phyloP scores from a whole-genome alignment of 2,329 filamentous ascomycete genomes.

The Magnaporthiopsis poae region DNA sequence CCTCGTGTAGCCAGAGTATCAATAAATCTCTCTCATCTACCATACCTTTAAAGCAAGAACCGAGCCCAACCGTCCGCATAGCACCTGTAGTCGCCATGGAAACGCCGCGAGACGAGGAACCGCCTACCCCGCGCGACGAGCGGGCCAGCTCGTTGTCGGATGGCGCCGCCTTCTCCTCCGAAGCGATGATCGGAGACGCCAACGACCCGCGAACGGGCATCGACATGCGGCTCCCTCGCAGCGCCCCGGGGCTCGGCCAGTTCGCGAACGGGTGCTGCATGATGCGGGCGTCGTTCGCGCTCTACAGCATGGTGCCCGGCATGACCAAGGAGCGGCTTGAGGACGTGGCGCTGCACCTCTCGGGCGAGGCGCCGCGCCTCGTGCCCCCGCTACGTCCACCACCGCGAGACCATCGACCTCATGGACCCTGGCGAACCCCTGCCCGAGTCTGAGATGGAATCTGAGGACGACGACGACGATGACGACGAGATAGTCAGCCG shows the following conservation, averaged over 20 bases:
- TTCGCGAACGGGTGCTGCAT: conserved; percentile 4
- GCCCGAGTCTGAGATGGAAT: background rate
- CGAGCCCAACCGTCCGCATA: too few species aligned
- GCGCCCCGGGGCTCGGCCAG: conserved; percentile 5
- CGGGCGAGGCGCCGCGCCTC: conserved; percentile 1
- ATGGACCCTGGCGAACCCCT: conserved; percentile 8
- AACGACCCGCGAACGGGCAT: background rate
- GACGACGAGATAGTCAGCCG: too few species aligned
- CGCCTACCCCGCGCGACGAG: too few species aligned
- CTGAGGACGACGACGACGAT: background rate
- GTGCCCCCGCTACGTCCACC: conserved; percentile 7
- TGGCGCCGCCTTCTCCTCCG: too few species aligned
- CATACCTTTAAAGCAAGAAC: too few species aligned
- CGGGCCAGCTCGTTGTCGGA: background rate
- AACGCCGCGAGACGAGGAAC: background rate
- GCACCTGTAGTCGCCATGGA: background rate
- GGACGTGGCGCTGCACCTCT: conserved; percentile 4
- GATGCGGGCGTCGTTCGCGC: conserved; percentile 7
- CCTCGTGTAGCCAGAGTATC: too few species aligned
- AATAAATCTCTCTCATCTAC: too few species aligned
- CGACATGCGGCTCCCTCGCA: background rate
- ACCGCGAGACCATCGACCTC: conserved; percentile 2
- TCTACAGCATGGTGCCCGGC: conserved; percentile 6
- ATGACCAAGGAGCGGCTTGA: conserved; percentile 5
- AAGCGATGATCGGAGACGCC: background rate